Evolutionary conservation across 352 stramenopile species (phyloP), one percentile per base, ranked within the genome.

Genomic region (Pythium oligandrum): DNA sequence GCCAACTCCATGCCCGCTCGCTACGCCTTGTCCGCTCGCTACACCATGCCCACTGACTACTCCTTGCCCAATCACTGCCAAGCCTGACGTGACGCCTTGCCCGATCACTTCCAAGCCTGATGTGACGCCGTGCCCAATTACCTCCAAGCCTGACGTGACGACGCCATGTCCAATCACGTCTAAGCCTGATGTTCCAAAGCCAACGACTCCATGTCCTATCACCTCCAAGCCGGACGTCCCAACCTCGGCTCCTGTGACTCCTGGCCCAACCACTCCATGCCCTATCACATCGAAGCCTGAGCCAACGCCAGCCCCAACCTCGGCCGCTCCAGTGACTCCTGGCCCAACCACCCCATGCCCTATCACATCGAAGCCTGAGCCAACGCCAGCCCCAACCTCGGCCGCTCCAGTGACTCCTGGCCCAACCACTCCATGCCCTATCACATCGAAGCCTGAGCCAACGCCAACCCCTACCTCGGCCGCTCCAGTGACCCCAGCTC

Each of bases 281-380:
- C 53, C 53, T 32, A 40, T 53, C 40, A 56, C 48, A 3, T 40
- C 48, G 40, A 56, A 56, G 48, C 55, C 55, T 37, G 51, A 53
- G 6, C 33, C 40, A 46, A 48, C 38, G 8, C 51, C 31, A 49
- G 34, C 51, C 1, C 17, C 51, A 34, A 10, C 47, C 4, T 43
- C 47, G 34, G n/a, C 31, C 8, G 31, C 9, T 12, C 50, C 38
- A 26, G 4, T 31, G 10, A 45, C 51, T 12, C 34, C 51, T 40
- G 17, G 7, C 4, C 40, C 40, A 40, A 53, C 36, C 6, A 36
- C 53, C 0, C 37, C 43, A 26, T 48, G 37, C 34, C 35, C 53
- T 51, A n/a, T 44, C 35, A 54, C 43, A 17, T 31, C 51, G 4
- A 57, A 49, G 40, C 51, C 51, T 26, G 53, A 51, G 34, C 49